Evolutionary conservation across 306 rosid genomes (phyloP).

Genomic region (Fragaria nilgerrensis): DNA sequence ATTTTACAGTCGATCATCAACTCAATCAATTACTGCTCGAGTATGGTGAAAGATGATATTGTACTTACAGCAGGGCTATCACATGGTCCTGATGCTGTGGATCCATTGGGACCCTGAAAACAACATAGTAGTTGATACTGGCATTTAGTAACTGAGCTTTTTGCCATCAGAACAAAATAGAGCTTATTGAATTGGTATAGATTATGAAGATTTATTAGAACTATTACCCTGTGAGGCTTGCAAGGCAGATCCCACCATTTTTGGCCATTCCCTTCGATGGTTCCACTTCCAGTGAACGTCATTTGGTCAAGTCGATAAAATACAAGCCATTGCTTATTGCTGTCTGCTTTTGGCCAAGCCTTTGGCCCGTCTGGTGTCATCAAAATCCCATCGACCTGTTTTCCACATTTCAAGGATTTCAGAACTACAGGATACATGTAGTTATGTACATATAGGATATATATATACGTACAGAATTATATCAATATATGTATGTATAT

Average conservation of each 20-base stretch:
- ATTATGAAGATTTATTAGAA: neutral
- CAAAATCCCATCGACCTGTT: conserved; percentile 82
- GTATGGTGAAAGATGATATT: neutral
- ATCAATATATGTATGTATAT: too few species aligned
- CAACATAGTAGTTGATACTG: neutral
- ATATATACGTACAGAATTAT: too few species aligned
- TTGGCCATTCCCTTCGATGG: conserved; percentile 89
- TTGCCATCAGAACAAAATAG: neutral
- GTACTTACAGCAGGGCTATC: conserved; percentile 83
- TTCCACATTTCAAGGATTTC: conserved; percentile 7
- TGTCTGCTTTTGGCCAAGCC: conserved; percentile 74
- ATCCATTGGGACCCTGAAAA: conserved; percentile 70
- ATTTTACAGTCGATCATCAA: neutral
- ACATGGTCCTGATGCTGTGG: conserved; percentile 73
- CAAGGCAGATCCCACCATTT: conserved; percentile 98
- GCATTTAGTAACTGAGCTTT: conserved; percentile 9
- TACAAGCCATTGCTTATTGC: conserved; percentile 82
- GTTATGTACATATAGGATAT: too few species aligned
- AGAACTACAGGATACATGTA: neutral
- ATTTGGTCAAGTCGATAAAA: conserved; percentile 74
- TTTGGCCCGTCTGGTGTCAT: conserved; percentile 94
- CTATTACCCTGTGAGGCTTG: conserved; percentile 95
- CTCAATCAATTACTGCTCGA: neutral
- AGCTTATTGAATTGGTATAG: neutral
- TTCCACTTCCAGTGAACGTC: conserved; percentile 85